These are phyloP conservation scores for Suillus subaureus DNA, from an alignment of 768 basidiomycete species.

Conservation along the genomic window DNA sequence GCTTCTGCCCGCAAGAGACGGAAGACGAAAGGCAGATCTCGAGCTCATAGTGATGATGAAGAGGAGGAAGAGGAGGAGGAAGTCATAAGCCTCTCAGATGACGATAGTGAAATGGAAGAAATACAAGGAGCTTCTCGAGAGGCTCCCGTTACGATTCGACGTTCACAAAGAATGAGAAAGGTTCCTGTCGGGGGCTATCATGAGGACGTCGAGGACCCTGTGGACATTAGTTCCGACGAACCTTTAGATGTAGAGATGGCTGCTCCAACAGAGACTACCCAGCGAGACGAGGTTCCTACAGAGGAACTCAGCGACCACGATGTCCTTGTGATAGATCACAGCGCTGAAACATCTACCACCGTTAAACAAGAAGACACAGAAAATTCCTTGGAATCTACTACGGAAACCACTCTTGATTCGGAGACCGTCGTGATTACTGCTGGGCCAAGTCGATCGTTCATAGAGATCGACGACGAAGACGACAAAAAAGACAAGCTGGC, in stretches of 20 bases:
- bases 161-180: slow-evolving; percentile 36
- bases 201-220: slow-evolving; percentile 26
- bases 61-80: slow-evolving; percentile 27
- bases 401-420: slow-evolving; percentile 3
- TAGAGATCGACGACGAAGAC: slow-evolving; percentile 55
- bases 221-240: slow-evolving; percentile 6
- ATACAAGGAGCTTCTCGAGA: slow-evolving; percentile 14
- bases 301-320: neutral
- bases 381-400: slow-evolving; percentile 1
- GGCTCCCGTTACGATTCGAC: slow-evolving; percentile 22
- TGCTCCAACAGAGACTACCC: slow-evolving; percentile 5
- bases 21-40: slow-evolving; percentile 44
- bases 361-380: slow-evolving; percentile 3
- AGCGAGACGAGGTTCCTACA: neutral
- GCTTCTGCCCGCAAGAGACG: slow-evolving; percentile 31
- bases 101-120: slow-evolving; percentile 5
- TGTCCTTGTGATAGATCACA: slow-evolving; percentile 3
- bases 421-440: slow-evolving; percentile 5
- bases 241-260: slow-evolving; percentile 22
- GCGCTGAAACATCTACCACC: slow-evolving; percentile 2
- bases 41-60: slow-evolving; percentile 24
- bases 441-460: neutral
- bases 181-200: slow-evolving; percentile 26
- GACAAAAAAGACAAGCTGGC: slow-evolving; percentile 74
- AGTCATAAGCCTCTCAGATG: slow-evolving; percentile 8